A percentile compares a stretch with the other conserved stretches of the same genome.
phyloP scores from a whole-genome alignment of 495 filamentous ascomycete species.

The Viridothelium virens region DNA sequence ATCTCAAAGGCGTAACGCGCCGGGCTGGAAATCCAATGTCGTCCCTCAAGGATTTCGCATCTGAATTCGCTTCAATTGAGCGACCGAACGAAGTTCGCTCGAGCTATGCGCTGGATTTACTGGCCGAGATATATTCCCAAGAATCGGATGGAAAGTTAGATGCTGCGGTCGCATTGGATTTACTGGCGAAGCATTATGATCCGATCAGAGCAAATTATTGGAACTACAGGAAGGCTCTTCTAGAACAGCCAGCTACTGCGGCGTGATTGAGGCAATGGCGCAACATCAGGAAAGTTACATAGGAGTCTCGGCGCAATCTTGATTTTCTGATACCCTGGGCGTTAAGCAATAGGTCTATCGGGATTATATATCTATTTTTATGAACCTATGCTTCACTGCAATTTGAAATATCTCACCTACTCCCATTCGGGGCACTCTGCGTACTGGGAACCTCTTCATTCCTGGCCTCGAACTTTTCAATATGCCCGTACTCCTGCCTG shows the following conservation, averaged over 20 bases:
- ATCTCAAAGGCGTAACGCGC: constrained; percentile 66
- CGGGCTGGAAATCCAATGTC: constrained; percentile 52
- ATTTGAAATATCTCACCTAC: not conserved
- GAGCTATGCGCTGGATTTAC: constrained; percentile 80
- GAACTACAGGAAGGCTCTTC: constrained; percentile 59
- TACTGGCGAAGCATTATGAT: constrained; percentile 81
- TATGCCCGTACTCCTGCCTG: constrained; percentile 45
- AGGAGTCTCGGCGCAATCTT: not conserved
- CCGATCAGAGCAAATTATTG: constrained; percentile 87
- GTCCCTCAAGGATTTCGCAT: constrained; percentile 56
- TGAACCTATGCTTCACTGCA: not conserved
- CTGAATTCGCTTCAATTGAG: constrained; percentile 53
- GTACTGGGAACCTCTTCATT: constrained; percentile 23
- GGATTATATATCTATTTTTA: not conserved
- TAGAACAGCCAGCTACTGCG: constrained; percentile 28
- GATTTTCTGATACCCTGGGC: not conserved
- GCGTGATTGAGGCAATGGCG: constrained; percentile 1
- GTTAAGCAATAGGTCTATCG: not conserved
- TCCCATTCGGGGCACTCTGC: constrained; percentile 19
- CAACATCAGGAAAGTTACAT: no score
- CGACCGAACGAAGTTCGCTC: constrained; percentile 35
- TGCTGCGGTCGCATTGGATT: constrained; percentile 56
- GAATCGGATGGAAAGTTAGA: constrained; percentile 47
- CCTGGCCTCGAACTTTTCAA: constrained; percentile 19
- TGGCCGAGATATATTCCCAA: constrained; percentile 73